phyloP scores from a whole-genome alignment of 148 eudicot species.

The Chenopodium suecicum region DNA sequence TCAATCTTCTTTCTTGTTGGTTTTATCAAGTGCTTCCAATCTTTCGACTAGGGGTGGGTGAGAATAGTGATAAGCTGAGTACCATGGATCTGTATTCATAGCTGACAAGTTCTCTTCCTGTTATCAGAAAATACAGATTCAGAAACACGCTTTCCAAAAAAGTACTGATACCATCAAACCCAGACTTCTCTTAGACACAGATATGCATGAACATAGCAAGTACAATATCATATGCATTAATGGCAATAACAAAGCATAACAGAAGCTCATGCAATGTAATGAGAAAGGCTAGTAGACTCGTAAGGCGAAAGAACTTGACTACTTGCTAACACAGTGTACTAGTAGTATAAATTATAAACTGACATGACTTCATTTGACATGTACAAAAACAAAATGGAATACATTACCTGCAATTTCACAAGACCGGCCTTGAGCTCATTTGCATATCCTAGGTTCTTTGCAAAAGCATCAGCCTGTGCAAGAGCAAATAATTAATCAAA shows the following conservation, averaged over 20 bases:
- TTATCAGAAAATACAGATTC: slow-evolving; percentile 8
- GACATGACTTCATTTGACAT: neutral
- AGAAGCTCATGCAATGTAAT: neutral
- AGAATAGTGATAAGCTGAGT: slow-evolving; percentile 93
- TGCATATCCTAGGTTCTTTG: slow-evolving; percentile 84
- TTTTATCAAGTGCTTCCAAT: slow-evolving; percentile 70
- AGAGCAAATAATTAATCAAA: slow-evolving; percentile 18
- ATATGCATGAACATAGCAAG: neutral
- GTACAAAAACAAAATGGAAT: neutral
- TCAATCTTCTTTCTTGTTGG: slow-evolving; percentile 70
- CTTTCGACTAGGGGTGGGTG: slow-evolving; percentile 98
- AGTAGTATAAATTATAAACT: neutral
- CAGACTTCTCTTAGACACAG: neutral
- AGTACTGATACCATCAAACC: neutral
- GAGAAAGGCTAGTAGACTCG: too few relatives aligned
- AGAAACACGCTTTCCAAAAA: neutral
- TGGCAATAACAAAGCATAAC: neutral
- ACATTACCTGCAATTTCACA: slow-evolving; percentile 81
- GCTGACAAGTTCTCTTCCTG: slow-evolving; percentile 97
- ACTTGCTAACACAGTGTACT: too few relatives aligned
- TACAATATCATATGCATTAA: neutral
- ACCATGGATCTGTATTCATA: slow-evolving; percentile 98
- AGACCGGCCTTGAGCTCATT: slow-evolving; percentile 80
- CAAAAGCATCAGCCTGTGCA: slow-evolving; percentile 95
- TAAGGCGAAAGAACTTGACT: too few relatives aligned